Evolutionary conservation across 768 basidiomycete species (phyloP).

Genomic region (Hygrocybe coccinea): DNA sequence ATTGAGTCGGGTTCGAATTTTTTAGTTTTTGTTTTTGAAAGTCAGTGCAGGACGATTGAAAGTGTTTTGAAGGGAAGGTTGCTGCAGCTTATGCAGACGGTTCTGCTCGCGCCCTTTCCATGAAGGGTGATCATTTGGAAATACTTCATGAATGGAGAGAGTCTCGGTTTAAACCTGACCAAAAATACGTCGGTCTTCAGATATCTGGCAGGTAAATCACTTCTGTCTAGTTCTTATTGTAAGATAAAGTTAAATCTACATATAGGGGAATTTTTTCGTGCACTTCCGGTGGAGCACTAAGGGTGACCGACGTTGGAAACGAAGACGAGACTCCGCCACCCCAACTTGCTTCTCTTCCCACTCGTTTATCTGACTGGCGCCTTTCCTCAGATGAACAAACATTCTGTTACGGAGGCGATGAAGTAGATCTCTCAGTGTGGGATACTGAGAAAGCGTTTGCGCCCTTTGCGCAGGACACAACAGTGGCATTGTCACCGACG

Average conservation of each 20-base stretch:
- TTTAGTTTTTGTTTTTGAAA: no score
- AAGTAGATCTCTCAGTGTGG: constrained; percentile 83
- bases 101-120: constrained; percentile 38
- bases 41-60: not conserved
- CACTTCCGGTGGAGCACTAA: constrained; percentile 70
- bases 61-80: constrained; percentile 49
- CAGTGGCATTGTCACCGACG: constrained; percentile 14
- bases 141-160: constrained; percentile 58
- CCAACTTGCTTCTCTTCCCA: constrained; percentile 50
- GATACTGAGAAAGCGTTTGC: constrained; percentile 55
- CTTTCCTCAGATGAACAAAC: constrained; percentile 46
- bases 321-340: constrained; percentile 19
- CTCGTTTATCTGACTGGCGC: constrained; percentile 64
- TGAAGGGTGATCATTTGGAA: constrained; percentile 43
- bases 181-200: constrained; percentile 60
- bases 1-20: not conserved
- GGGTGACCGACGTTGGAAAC: constrained; percentile 37
- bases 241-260: not conserved
- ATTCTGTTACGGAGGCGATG: constrained; percentile 82
- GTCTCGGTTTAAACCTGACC: constrained; percentile 45
- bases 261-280: constrained; percentile 59
- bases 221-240: not conserved
- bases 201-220: constrained; percentile 44
- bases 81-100: constrained; percentile 64
- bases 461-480: constrained; percentile 17